These are phyloP conservation scores for Uncinocarpus reesii DNA, from an alignment of 2,329 filamentous ascomycete genomes.

Conservation along the genomic window DNA sequence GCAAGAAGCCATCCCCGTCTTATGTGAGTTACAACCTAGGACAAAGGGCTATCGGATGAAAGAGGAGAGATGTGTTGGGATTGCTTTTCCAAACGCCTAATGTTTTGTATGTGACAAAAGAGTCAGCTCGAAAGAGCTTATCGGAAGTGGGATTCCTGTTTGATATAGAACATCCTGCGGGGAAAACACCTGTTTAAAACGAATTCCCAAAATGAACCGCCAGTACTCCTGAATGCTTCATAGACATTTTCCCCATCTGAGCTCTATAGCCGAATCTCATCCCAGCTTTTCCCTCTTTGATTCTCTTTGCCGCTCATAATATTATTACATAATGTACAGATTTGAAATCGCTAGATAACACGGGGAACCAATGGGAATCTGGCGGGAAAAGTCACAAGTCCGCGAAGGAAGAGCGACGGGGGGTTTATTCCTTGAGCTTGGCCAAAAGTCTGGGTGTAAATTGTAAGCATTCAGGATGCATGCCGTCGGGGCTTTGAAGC, in stretches of 20 bases:
- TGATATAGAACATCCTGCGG: not conserved
- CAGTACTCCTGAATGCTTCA: constrained; percentile 8
- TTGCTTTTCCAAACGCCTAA: not conserved
- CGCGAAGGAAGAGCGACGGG: not conserved
- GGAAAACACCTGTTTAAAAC: constrained; percentile 4
- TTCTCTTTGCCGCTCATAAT: constrained; percentile 6
- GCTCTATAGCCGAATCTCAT: constrained; percentile 1
- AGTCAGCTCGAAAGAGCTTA: not conserved
- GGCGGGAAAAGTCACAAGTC: not conserved
- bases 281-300: not conserved
- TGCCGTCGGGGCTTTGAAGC: not conserved
- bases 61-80: constrained; percentile 4
- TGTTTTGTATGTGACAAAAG: not conserved
- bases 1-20: too few relatives aligned
- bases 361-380: constrained; percentile 3
- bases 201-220: constrained; percentile 6
- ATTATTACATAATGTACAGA: constrained; percentile 14
- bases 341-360: constrained; percentile 11
- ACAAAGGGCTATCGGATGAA: not conserved
- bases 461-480: not conserved
- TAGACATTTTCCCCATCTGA: constrained; percentile 1
- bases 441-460: constrained; percentile 63
- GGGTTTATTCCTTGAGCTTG: constrained; percentile 89
- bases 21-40: not conserved
- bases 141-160: not conserved